These are phyloP conservation scores for Starmerella lactis-condensi DNA, from an alignment of 805 yeast species.

Conservation along the genomic window DNA sequence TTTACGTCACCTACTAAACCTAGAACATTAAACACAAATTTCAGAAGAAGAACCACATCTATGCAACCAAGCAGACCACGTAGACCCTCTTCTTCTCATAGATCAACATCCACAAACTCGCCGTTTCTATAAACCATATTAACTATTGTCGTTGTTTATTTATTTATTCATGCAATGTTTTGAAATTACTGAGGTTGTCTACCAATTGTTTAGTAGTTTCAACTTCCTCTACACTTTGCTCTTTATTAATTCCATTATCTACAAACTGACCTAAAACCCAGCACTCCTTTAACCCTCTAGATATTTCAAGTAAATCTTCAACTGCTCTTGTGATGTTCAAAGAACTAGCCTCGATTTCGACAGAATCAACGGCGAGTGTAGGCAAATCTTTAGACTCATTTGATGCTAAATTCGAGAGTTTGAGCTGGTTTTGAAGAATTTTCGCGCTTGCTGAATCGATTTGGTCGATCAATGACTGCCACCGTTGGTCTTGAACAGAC, in stretches of 20 bases:
- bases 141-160: neutral
- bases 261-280: constrained; percentile 28
- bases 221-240: constrained; percentile 4
- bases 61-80: too few species aligned
- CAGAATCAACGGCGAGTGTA: constrained; percentile 24
- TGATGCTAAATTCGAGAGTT: constrained; percentile 15
- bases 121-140: neutral
- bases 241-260: too few species aligned
- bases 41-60: too few species aligned
- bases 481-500: constrained; percentile 13
- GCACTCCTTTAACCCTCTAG: constrained; percentile 26
- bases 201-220: constrained; percentile 4
- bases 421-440: constrained; percentile 15
- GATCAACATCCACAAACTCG: neutral
- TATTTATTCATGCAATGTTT: too few species aligned
- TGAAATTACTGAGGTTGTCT: too few species aligned
- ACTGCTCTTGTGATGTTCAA: constrained; percentile 22
- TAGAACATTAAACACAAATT: too few species aligned
- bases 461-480: constrained; percentile 15
- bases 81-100: too few species aligned
- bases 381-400: constrained; percentile 19
- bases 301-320: constrained; percentile 25
- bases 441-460: constrained; percentile 17
- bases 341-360: constrained; percentile 25
- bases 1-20: too few species aligned